Base-by-base conservation (phyloP, 225 moss, liverwort and hornwort genomes). In the Marchantia polymorpha region DNA sequence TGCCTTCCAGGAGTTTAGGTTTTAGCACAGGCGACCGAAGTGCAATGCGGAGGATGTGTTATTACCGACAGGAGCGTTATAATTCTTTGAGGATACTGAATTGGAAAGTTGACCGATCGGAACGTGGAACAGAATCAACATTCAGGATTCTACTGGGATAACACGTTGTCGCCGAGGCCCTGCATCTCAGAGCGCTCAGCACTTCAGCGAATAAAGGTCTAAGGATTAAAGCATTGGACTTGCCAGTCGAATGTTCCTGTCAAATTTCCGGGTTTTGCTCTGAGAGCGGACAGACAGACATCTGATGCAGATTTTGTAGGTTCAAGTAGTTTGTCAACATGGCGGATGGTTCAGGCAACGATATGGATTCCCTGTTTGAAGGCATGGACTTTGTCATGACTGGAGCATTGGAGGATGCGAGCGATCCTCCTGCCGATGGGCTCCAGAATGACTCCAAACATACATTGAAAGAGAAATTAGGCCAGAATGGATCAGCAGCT, bases 321-420 rank as follows among this genome's bases (percentile, higher is more conserved):
- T 22, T 26, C 25, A 12, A 49, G 26, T 51, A 39, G 46, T 25
- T 10, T 52, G 4, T 58, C 75, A 63, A 56, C 20, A 87, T 87
- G 88, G 87, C 76, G 76, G 81, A 75, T 30, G 78, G 79, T 8
- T 64, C 79, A 69, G 52, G 63, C 31, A 61, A 58, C 73, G 89
- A 89, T 58, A 85, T 87, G 83, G 89, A 89, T 78, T 89, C 87
- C 49, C 89, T 89, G 58, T 89, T 89, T 61, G 89, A 87, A 48
- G 89, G 89, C 52, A 89, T 89, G 89, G 89, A 89, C 29, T 87
- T 89, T 58, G 76, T 87, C 50, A 81, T 87, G 75, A 29, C 59
- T 54, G 75, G 31, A 31, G 56, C 54, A 20, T 47, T 39, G 79
- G 77, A 76, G 78, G 76, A 73, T 52, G 85, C 52, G 29, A 82